Conservation (phyloP, 23 red algal species). For the Gracilaria caudata region DNA sequence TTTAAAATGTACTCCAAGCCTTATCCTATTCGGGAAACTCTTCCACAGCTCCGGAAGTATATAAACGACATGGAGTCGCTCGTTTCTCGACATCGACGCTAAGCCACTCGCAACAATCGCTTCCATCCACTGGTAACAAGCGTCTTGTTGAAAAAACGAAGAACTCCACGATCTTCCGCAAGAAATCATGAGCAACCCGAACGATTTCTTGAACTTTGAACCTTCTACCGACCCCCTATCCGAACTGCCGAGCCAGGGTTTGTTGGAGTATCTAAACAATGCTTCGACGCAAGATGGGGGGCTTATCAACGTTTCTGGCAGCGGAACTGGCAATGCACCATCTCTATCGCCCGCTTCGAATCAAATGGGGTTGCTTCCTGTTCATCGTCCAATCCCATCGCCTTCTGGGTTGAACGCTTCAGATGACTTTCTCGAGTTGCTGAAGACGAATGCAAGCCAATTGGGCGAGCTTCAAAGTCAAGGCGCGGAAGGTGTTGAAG, state of each 20-base stretch:
- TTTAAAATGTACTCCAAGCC: slow-evolving; percentile 6
- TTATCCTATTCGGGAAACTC: background rate
- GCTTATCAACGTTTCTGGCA: background rate
- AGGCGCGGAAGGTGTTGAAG: background rate
- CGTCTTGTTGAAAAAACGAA: background rate
- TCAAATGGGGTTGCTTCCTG: background rate
- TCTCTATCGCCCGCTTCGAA: background rate
- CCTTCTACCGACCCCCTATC: background rate
- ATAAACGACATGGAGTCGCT: background rate
- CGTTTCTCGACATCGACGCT: background rate
- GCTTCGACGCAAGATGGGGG: background rate
- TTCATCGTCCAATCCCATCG: background rate
- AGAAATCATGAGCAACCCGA: slow-evolving; percentile 1
- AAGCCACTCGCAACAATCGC: background rate
- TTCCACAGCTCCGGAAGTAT: background rate
- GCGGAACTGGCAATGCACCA: background rate
- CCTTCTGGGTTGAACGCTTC: background rate
- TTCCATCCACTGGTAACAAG: too few species aligned
- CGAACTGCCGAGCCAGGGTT: background rate
- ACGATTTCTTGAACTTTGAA: background rate
- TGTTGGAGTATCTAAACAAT: background rate
- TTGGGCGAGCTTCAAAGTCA: background rate
- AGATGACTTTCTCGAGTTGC: background rate
- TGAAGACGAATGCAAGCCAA: background rate
- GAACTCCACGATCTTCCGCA: too few species aligned